Evolutionary conservation across 805 yeast genomes (phyloP), one percentile per base, ranked within the genome.

Genomic region (Scheffersomyces coipomensis): DNA sequence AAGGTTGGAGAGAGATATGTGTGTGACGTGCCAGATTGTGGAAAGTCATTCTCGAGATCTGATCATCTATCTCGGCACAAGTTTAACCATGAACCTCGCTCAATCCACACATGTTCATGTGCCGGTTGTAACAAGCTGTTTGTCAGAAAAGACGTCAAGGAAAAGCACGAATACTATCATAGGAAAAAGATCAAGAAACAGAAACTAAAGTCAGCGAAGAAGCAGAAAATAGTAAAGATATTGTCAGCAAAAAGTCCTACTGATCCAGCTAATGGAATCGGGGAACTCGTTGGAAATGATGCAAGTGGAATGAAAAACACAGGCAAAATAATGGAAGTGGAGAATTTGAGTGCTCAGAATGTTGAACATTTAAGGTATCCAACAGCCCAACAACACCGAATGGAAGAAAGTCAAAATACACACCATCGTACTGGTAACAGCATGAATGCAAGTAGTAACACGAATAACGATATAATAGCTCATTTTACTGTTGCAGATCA

Each of bases 11-110:
- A n/a, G n/a, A n/a, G n/a, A n/a, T n/a, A n/a, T 29, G 34, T 21
- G 15, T 78, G 82, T 49, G 71, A 72, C 26, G 61, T 54, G 39
- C 71, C 69, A 7, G 64, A 64, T 15, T 81, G 87, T 49, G 61
- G 57, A 34, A 79, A 79, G 51, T 58, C 60, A 23, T 81, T 81
- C 49, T 71, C 76, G 13, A 55, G 86, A 27, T 68, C 78, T 1
- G 87, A 81, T 51, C 85, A 81, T 57, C 56, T 81, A n/a, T 65
- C 80, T 5, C 62, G 87, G 30, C 87, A 81, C 53, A 70, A 76
- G 48, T 63, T 79, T 39, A 81, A 81, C 52, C 87, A 81, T 42
- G 48, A 46, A 33, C 52, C 55, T 11, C 19, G 37, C 13, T 25
- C 16, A 12, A 34, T 40, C 22, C 23, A 29, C 3, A n/a, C n/a